phyloP scores from a whole-genome alignment of 768 basidiomycete species.

The Agrocybe chaxingu region DNA sequence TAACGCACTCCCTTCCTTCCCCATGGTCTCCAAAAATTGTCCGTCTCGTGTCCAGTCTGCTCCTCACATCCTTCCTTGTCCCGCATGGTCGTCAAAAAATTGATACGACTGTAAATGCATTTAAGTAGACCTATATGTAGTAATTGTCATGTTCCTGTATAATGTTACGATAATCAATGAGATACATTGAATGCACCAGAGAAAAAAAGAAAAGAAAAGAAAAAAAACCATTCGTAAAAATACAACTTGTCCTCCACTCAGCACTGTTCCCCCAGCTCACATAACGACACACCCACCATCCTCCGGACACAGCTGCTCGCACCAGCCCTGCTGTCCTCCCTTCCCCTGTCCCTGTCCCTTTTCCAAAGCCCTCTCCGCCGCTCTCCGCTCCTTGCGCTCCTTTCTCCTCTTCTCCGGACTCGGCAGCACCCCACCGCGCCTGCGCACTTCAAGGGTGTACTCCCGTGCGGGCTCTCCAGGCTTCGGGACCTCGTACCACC shows the following conservation, averaged over 20 bases:
- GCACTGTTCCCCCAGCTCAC: neutral
- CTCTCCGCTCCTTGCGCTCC: slow-evolving; percentile 1
- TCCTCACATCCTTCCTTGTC: too few species aligned
- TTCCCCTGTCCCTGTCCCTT: neutral
- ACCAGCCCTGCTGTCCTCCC: slow-evolving; percentile 3
- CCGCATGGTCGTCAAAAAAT: too few species aligned
- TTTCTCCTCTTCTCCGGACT: slow-evolving; percentile 8
- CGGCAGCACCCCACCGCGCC: slow-evolving; percentile 27
- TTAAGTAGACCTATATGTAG: too few species aligned
- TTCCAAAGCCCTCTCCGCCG: too few species aligned
- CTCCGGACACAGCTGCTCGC: slow-evolving; percentile 19
- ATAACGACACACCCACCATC: slow-evolving; percentile 16
- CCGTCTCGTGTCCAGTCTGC: too few species aligned
- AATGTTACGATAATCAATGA: neutral
- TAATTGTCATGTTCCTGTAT: too few species aligned
- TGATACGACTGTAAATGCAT: too few species aligned
- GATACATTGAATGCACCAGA: neutral
- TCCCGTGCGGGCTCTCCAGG: slow-evolving; percentile 27
- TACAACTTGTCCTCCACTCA: too few species aligned
- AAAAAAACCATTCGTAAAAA: neutral
- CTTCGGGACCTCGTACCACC: slow-evolving; percentile 50
- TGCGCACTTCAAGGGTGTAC: slow-evolving; percentile 30
- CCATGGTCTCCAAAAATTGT: too few species aligned
- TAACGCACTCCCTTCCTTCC: too few species aligned
- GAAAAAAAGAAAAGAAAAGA: neutral